A percentile compares a stretch with the other conserved stretches of the same genome.
Evolutionary conservation across 129 eudicot species (phyloP).

Genomic region (Chrysanthemum lavandulifolium): DNA sequence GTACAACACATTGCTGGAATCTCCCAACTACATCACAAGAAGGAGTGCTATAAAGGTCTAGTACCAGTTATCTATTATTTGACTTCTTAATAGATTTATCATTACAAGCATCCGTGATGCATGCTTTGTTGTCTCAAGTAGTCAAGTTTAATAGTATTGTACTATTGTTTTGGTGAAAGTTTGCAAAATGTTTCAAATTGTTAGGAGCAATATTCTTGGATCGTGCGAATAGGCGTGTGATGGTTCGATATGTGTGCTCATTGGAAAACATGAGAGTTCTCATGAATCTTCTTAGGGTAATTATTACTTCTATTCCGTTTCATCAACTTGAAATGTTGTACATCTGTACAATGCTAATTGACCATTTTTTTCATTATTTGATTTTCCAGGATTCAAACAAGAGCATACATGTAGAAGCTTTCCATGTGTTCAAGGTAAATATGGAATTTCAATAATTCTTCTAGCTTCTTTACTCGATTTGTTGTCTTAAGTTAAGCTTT

Average conservation of each 20-base stretch:
- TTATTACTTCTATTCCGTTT: not conserved
- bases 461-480: not conserved
- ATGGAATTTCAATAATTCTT: not conserved
- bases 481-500: not conserved
- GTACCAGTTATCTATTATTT: not conserved
- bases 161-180: conserved; percentile 13
- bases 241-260: conserved; percentile 82
- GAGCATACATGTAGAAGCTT: conserved; percentile 57
- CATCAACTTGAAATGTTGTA: not conserved
- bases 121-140: not conserved
- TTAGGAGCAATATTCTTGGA: conserved; percentile 81
- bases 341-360: not conserved
- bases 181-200: conserved; percentile 48
- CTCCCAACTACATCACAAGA: conserved; percentile 68
- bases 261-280: conserved; percentile 83
- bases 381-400: conserved; percentile 50
- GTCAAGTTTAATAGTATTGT: not conserved
- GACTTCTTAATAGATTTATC: conserved; percentile 3
- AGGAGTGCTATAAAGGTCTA: conserved; percentile 78
- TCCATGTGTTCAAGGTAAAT: conserved; percentile 63
- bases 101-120: not conserved
- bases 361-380: conserved; percentile 5
- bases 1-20: conserved; percentile 58
- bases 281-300: conserved; percentile 96
- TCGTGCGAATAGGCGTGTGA: conserved; percentile 73